Evolutionary conservation across 169 alveolate species (phyloP), one percentile per base, ranked within the genome.

Genomic region (Theileria orientalis): DNA sequence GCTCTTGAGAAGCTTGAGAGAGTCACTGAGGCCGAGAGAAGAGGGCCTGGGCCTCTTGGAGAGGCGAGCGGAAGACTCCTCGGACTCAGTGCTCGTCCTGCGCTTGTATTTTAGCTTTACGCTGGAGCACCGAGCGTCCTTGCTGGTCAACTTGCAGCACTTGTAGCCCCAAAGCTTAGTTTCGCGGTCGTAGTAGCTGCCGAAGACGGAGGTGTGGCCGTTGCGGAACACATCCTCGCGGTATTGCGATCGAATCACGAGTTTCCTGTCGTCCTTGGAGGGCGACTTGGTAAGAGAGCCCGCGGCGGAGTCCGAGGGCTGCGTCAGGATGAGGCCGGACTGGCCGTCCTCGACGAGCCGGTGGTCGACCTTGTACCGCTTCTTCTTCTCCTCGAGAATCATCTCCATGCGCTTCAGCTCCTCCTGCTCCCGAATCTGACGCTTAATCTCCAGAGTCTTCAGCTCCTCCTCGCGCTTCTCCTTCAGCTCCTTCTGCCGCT

Each of bases 401-500:
- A 83, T 83, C 66, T 66, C 83, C 76, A 76, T 76, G 49, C 69
- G 59, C 72, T 69, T 68, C 62, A 68, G 86, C 52, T 89, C 76
- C 71, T 91, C 90, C 61, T 90, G 90, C 56, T 92, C 77, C 63
- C 91, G 60, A 68, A 94, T 67, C 60, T 91, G 95, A 40, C 91
- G 85, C 78, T 94, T 95, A 73, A 97, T 84, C 66, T 92, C 96
- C 75, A 94, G 95, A 33, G 95, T 90, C 70, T 94, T 95, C 70
- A 90, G 87, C 83, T 97, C 99, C 85, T 96, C 98, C 74, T 94
- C 96, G 57, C 97, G 93, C 78, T 94, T 95, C 90, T 96, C 97
- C 35, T 89, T 80, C 76, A 93, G 93, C 86, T 94, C 98, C 70
- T 92, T 90, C 75, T 94, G 96, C 78, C 93, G 91, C 80, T 90